Base-by-base conservation (phyloP, 1,139 yeast genomes). In the Protomyces arabidopsidicola region DNA sequence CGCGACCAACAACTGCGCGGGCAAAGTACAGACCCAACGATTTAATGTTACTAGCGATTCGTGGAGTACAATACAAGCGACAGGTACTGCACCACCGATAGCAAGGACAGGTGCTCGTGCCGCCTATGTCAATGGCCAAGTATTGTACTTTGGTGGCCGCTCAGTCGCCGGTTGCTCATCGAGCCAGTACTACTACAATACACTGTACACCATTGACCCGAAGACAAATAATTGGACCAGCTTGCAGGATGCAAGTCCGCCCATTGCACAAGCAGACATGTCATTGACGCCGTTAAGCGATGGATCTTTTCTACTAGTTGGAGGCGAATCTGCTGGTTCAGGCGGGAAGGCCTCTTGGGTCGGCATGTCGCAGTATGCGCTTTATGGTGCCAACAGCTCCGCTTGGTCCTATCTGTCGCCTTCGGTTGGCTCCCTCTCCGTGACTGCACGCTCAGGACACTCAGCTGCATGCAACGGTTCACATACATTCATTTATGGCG, bases 261-360 rank as follows among this genome's bases (percentile, higher is more conserved):
- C 62, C 14, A 39, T 58, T 2, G 62, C 62, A n/a, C 50, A 58
- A 34, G 55, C 62, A 31, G 62, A 52, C 18, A 58, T 58, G 62
- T 24, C 55, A 6, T 35, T 58, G 56, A 58, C 62, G 10, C 51
- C 52, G 5, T 16, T 58, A 2, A 42, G 52, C 10, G 34, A 27
- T 24, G 34, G 48, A 16, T 24, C 53, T 8, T 24, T 39, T 9
- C 35, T 58, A 16, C 53, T 58, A 9, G 42, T 45, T 42, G 62
- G 62, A 8, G 62, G 62, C 10, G 62, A 58, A 42, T 36, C 62
- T 10, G 62, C 45, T 14, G 42, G 56, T 18, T 27, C 62, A 8
- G 52, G 14, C 10, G 42, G 56, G 12, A 58, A 51, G 18, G 62
- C 62, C 5, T 38, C 53, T 22, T 58, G 62, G 62, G 62, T 58